Evolutionary conservation across 805 yeast genomes (phyloP).

Genomic region (Kazachstania taianensis): DNA sequence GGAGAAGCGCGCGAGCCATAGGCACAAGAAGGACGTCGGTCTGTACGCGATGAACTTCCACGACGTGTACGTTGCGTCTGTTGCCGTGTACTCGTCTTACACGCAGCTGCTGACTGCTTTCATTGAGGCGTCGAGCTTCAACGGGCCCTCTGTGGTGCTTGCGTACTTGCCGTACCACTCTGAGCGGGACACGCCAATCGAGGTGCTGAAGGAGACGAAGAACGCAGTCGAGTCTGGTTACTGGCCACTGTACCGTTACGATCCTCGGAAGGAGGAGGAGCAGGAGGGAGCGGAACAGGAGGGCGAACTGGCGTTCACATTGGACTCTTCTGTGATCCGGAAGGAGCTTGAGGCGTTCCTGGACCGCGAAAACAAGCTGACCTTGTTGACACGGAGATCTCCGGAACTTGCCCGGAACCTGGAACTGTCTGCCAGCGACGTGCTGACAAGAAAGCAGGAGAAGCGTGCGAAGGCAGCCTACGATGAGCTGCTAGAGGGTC

Average conservation of each 20-base stretch:
- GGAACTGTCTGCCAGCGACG: constrained; percentile 50
- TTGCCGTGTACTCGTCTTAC: constrained; percentile 87
- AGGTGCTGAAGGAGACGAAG: constrained; percentile 77
- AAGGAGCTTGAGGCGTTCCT: constrained; percentile 69
- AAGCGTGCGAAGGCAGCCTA: constrained; percentile 68
- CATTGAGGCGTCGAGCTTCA: constrained; percentile 77
- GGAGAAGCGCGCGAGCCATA: constrained; percentile 30
- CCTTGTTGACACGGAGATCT: constrained; percentile 56
- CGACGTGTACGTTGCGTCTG: constrained; percentile 82
- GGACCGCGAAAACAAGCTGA: constrained; percentile 82
- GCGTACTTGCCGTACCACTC: constrained; percentile 75
- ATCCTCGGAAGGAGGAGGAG: constrained; percentile 46
- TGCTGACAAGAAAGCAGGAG: constrained; percentile 48
- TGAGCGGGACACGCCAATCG: constrained; percentile 59
- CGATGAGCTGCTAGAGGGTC: constrained; percentile 66
- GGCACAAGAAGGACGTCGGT: constrained; percentile 70
- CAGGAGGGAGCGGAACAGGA: too few relatives aligned
- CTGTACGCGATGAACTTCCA: constrained; percentile 91
- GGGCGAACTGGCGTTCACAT: constrained; percentile 54
- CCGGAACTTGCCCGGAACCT: constrained; percentile 74
- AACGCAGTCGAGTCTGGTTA: constrained; percentile 86
- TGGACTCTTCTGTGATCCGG: constrained; percentile 77
- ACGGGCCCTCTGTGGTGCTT: constrained; percentile 85
- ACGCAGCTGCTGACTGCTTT: constrained; percentile 85
- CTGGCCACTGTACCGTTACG: constrained; percentile 89